Evolutionary conservation across 257 asterid genomes (phyloP), one percentile per base, ranked within the genome.

Genomic region (Ligustrum vulgare): DNA sequence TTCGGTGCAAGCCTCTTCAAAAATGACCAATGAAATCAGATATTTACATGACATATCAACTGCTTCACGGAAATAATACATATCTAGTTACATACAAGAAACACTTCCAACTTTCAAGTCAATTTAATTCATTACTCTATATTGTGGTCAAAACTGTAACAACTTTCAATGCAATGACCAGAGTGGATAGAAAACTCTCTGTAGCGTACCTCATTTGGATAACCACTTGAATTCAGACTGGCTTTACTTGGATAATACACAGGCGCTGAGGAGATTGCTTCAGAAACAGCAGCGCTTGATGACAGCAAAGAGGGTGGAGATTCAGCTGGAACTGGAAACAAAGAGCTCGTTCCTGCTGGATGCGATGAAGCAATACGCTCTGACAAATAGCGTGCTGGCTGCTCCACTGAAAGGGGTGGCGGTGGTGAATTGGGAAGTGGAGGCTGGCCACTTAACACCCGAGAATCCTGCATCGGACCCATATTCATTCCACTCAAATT

Each of bases 351-450:
- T 36, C 80, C 80, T 31, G 90, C 75, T 37, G 86, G 81, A 78
- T 90, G 83, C 32, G 84, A 79, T 18, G 86, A 75, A 72, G 75
- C 82, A 58, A 72, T 77, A 8, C 74, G 74, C 74, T 88, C 87
- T 1, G 83, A 43, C 67, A 81, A 82, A 63, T 45, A 81, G 37
- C 63, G 82, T 76, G 78, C 83, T 3, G 87, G 87, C 6, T 85
- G 86, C 73, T 89, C 96, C 62, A 35, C 69, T 0, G 92, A 92
- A 69, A 85, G 86, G 6, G 96, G 91, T 15, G 94, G 96, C 22
- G 96, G 92, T 9, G 97, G 98, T 2, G 95, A 86, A 32, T 83
- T 67, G 54, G 93, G 97, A 41, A 91, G 95, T 23, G 98, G 94
- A 68, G 93, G 95, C 80, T 82, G 96, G 34, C 79, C 82, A 78